phyloP scores from a whole-genome alignment of 1,284 basidiomycete species.

The Papiliotrema terrestris region DNA sequence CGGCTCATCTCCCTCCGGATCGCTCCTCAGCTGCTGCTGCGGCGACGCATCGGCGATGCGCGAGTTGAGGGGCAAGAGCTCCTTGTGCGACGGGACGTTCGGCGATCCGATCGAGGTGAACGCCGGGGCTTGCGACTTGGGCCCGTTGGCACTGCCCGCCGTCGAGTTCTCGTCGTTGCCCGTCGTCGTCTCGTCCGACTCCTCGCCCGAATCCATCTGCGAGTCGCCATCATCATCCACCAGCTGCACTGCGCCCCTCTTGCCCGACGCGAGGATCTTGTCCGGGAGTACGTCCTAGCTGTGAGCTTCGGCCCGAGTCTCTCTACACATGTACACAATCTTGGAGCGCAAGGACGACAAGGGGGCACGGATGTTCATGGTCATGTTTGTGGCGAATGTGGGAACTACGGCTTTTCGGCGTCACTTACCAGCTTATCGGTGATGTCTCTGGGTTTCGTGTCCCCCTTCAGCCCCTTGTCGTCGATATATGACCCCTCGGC shows the following conservation, averaged over 20 bases:
- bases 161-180: constrained; percentile 27
- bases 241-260: constrained; percentile 26
- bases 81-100: constrained; percentile 33
- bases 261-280: constrained; percentile 1
- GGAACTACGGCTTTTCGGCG: background rate
- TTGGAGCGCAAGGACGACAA: background rate
- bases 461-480: constrained; percentile 20
- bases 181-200: constrained; percentile 61
- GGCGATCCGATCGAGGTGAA: constrained; percentile 45
- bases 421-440: constrained; percentile 26
- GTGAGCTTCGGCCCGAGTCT: background rate
- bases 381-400: background rate
- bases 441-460: constrained; percentile 25
- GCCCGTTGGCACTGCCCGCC: background rate
- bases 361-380: background rate
- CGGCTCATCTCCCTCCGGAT: constrained; percentile 60
- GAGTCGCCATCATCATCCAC: constrained; percentile 54
- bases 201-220: constrained; percentile 55
- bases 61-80: constrained; percentile 18
- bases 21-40: constrained; percentile 54
- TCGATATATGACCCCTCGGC: constrained; percentile 14
- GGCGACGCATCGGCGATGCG: constrained; percentile 6
- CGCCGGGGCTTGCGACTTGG: constrained; percentile 21
- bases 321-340: no score
- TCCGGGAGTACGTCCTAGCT: background rate